Percentiles rank a stretch among this genome's conserved stretches.
Evolutionary conservation across 1,284 basidiomycete genomes (phyloP).

Genomic region (Ustilago sp.): DNA sequence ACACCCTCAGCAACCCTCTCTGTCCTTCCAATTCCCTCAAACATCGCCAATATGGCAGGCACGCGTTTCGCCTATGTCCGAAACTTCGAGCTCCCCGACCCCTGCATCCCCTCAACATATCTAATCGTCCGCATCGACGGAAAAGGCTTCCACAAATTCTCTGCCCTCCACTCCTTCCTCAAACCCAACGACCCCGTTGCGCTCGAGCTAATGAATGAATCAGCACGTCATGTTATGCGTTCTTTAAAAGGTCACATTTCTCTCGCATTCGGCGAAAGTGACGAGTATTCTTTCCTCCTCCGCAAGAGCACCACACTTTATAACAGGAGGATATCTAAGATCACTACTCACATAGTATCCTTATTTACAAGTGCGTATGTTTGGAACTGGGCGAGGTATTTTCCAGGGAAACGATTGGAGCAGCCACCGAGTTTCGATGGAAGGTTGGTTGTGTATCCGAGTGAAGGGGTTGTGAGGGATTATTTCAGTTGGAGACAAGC

Average conservation of each 20-base stretch:
- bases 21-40: no score
- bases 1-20: neutral
- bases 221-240: conserved; percentile 82
- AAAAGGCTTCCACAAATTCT: conserved; percentile 95
- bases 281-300: conserved; percentile 95
- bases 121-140: conserved; percentile 91
- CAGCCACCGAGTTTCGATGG: conserved; percentile 94
- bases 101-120: conserved; percentile 84
- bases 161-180: conserved; percentile 81
- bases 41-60: conserved; percentile 80
- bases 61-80: conserved; percentile 91
- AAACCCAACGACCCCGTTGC: conserved; percentile 94
- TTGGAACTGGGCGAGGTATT: conserved; percentile 83
- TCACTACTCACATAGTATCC: conserved; percentile 87
- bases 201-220: conserved; percentile 90
- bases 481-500: conserved; percentile 97
- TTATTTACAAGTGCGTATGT: conserved; percentile 93
- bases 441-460: conserved; percentile 83
- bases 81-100: conserved; percentile 88
- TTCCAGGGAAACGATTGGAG: conserved; percentile 77
- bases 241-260: conserved; percentile 62
- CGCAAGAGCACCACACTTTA: conserved; percentile 81
- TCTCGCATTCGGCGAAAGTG: conserved; percentile 89
- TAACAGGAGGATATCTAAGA: conserved; percentile 84
- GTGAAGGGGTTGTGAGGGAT: conserved; percentile 79